These are phyloP conservation scores for Cryphonectria radicalis DNA, from an alignment of 2,329 filamentous ascomycete genomes.

Conservation along the genomic window DNA sequence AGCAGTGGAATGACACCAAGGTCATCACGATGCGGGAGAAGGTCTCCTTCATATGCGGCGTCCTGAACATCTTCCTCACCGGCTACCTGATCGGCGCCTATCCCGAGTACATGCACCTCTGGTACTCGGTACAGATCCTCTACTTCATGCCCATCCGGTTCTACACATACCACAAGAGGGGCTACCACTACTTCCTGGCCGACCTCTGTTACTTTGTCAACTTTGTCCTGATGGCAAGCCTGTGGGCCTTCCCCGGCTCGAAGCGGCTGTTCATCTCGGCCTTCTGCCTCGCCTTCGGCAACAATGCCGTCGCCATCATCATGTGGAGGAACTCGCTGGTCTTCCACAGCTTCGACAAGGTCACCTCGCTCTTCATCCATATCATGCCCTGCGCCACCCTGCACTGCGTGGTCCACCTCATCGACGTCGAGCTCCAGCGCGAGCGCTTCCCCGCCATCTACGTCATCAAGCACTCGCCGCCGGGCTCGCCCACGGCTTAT, in stretches of 20 bases:
- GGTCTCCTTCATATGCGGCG: constrained; percentile 91
- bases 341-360: constrained; percentile 98
- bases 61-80: constrained; percentile 96
- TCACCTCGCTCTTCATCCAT: constrained; percentile 97
- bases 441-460: constrained; percentile 83
- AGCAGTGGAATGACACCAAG: constrained; percentile 87
- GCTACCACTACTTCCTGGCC: constrained; percentile 95
- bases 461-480: constrained; percentile 70
- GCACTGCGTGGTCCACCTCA: constrained; percentile 88
- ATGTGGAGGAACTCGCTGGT: constrained; percentile 99
- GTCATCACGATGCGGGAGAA: constrained; percentile 91
- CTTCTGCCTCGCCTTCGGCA: constrained; percentile 92
- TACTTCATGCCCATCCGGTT: constrained; percentile 98
- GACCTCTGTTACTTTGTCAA: constrained; percentile 99
- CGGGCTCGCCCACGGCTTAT: constrained; percentile 80
- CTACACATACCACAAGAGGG: constrained; percentile 87
- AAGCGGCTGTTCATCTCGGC: constrained; percentile 91
- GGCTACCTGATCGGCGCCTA: constrained; percentile 89
- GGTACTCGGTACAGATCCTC: constrained; percentile 85
- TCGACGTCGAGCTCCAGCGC: constrained; percentile 66
- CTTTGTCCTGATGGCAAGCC: constrained; percentile 75
- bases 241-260: constrained; percentile 90
- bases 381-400: constrained; percentile 97
- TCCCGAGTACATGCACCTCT: constrained; percentile 85
- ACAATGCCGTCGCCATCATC: constrained; percentile 96